Conservation (phyloP, 1,284 basidiomycete species). For the Cryptococcus neoformans region DNA sequence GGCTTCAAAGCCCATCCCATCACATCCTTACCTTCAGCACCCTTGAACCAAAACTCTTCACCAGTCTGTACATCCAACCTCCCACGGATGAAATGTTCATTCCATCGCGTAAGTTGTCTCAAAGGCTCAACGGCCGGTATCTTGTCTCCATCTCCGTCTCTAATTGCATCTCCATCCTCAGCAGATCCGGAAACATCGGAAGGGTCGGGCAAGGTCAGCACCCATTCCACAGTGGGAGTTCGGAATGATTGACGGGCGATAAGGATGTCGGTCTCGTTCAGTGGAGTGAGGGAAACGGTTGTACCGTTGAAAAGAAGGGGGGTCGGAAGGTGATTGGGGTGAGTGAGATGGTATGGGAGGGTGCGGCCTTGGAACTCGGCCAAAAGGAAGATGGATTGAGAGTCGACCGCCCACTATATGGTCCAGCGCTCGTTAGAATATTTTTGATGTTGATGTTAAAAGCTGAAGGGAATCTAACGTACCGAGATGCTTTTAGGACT, state of each 20-base stretch:
- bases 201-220: conserved; percentile 59
- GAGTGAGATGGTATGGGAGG: conserved; percentile 43
- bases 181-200: conserved; percentile 54
- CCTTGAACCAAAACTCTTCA: conserved; percentile 82
- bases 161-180: conserved; percentile 14
- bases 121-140: conserved; percentile 54
- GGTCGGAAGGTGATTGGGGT: conserved; percentile 33
- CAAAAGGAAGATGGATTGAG: conserved; percentile 65
- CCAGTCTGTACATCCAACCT: conserved; percentile 61
- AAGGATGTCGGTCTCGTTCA: conserved; percentile 20
- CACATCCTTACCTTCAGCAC: conserved; percentile 64
- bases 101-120: conserved; percentile 58
- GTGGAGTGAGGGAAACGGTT: conserved; percentile 23
- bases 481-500: conserved; percentile 63
- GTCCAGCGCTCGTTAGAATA: neutral
- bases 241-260: conserved; percentile 24
- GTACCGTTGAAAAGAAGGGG: conserved; percentile 39
- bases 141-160: conserved; percentile 32
- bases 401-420: conserved; percentile 67
- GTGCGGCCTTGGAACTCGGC: conserved; percentile 65
- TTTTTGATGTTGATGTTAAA: conserved; percentile 1
- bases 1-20: conserved; percentile 83
- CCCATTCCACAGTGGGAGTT: conserved; percentile 22
- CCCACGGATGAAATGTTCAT: conserved; percentile 37
- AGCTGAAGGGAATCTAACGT: conserved; percentile 23